Evolutionary conservation across 1,284 basidiomycete genomes (phyloP).

Genomic region (Xerocomus amazonicus): DNA sequence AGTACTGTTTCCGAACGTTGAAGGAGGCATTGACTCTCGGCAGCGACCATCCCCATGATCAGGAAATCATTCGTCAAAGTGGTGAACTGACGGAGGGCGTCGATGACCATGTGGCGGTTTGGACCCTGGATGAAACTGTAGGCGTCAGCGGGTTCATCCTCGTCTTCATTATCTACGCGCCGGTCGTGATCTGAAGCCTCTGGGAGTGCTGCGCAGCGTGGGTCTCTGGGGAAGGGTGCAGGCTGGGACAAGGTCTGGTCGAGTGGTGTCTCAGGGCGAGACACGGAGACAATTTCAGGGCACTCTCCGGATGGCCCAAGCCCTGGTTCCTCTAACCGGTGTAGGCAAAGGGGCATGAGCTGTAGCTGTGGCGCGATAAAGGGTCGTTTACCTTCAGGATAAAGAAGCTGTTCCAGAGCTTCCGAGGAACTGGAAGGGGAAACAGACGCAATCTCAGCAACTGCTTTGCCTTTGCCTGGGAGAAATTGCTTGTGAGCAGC

Average conservation of each 20-base stretch:
- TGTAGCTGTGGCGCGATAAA: not conserved
- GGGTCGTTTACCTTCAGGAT: constrained; percentile 10
- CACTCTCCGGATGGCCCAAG: constrained; percentile 1
- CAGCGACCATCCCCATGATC: constrained; percentile 18
- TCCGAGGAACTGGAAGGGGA: constrained; percentile 15
- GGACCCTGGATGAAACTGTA: constrained; percentile 12
- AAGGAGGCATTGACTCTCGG: constrained; percentile 21
- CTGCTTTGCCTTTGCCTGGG: constrained; percentile 6
- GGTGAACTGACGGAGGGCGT: constrained; percentile 28
- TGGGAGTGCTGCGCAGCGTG: not conserved
- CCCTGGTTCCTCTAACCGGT: constrained; percentile 11
- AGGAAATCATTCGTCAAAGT: constrained; percentile 23
- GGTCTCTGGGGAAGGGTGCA: not conserved
- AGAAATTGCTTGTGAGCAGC: not conserved
- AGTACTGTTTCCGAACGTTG: constrained; percentile 16
- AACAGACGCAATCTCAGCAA: not conserved
- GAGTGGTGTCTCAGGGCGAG: not conserved
- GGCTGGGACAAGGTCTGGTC: not conserved
- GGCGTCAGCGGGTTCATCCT: constrained; percentile 2
- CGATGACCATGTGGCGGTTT: constrained; percentile 26
- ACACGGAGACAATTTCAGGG: too few species aligned
- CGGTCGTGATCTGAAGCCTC: not conserved
- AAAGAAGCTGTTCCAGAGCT: constrained; percentile 12
- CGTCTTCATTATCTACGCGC: constrained; percentile 3
- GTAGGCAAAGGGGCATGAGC: constrained; percentile 1